Conservation (phyloP, 768 basidiomycete genomes). For the Tylopilus plumbeoviolaceoides region DNA sequence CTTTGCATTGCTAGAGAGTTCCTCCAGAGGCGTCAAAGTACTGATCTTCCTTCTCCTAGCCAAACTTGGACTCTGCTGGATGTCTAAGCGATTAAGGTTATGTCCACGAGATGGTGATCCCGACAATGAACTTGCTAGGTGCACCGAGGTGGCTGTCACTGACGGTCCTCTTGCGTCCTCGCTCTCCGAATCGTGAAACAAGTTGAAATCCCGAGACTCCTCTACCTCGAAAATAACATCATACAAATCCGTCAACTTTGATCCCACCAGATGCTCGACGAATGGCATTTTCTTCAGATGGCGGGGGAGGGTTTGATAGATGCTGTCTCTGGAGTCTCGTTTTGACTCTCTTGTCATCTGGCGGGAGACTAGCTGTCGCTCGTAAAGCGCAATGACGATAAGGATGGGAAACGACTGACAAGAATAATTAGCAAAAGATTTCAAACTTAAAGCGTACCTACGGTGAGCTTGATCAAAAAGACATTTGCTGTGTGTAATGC, state of each 20-base stretch:
- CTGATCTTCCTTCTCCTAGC: conserved; percentile 27
- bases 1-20: conserved; percentile 27
- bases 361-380: conserved; percentile 60
- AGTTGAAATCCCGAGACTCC: conserved; percentile 39
- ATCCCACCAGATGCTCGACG: conserved; percentile 73
- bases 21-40: conserved; percentile 23
- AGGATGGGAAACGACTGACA: conserved; percentile 71
- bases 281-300: conserved; percentile 71
- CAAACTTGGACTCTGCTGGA: conserved; percentile 6
- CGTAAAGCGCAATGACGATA: conserved; percentile 72
- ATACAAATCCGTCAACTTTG: conserved; percentile 60
- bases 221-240: conserved; percentile 80
- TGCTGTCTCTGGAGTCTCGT: conserved; percentile 46
- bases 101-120: conserved; percentile 3
- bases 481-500: conserved; percentile 82
- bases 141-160: conserved; percentile 4
- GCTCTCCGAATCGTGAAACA: conserved; percentile 51
- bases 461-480: conserved; percentile 79
- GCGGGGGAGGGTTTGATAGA: conserved; percentile 66
- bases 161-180: conserved; percentile 27
- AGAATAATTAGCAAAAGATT: background rate
- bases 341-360: conserved; percentile 48
- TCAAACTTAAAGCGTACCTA: conserved; percentile 26
- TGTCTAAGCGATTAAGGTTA: conserved; percentile 4
- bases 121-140: conserved; percentile 10